These are phyloP conservation scores for Lentinula sp. DNA, from an alignment of 768 basidiomycete genomes.

Conservation along the genomic window DNA sequence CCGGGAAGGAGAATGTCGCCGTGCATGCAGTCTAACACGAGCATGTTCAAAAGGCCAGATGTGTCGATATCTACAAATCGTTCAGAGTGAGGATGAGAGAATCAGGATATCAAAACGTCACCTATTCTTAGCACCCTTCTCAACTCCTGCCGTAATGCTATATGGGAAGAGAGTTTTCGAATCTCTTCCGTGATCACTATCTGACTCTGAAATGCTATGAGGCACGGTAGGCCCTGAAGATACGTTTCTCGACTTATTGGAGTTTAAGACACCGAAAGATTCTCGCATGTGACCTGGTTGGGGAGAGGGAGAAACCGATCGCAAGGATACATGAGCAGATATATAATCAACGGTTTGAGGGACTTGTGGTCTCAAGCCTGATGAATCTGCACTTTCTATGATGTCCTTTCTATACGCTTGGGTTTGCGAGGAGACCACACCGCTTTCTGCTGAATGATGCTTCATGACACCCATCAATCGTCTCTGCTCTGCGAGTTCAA, in stretches of 20 bases:
- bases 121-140: constrained; percentile 93
- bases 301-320: neutral
- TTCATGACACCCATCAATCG: constrained; percentile 89
- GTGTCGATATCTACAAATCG: constrained; percentile 62
- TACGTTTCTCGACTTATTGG: neutral
- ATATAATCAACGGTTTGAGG: neutral
- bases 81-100: neutral
- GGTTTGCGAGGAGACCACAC: neutral
- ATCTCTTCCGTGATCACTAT: constrained; percentile 10
- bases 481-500: constrained; percentile 88
- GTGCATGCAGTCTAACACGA: constrained; percentile 63
- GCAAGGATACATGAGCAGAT: neutral
- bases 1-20: constrained; percentile 2
- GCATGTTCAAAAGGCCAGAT: constrained; percentile 98
- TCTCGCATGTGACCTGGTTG: neutral
- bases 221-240: neutral
- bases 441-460: constrained; percentile 70
- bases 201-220: constrained; percentile 2
- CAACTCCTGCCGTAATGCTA: constrained; percentile 92
- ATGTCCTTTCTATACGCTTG: neutral
- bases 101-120: constrained; percentile 20
- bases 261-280: neutral
- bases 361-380: neutral
- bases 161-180: constrained; percentile 56
- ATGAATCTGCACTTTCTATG: neutral